These are phyloP conservation scores for Pulicaria dysenterica DNA, from an alignment of 129 eudicot genomes.

Conservation along the genomic window DNA sequence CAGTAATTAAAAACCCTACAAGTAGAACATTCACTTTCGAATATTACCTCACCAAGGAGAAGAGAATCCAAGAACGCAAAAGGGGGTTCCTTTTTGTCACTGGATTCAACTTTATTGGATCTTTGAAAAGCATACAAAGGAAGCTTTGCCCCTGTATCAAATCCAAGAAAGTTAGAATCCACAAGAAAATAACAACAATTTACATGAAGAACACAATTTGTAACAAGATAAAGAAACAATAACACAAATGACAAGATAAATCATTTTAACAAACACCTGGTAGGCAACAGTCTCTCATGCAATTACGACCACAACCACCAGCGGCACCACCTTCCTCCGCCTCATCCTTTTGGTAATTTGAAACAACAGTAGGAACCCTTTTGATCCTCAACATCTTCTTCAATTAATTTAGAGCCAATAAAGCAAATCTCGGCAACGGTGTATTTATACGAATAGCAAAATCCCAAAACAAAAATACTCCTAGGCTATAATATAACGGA, in stretches of 20 bases:
- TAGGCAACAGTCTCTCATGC: slow-evolving; percentile 87
- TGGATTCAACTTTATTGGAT: slow-evolving; percentile 35
- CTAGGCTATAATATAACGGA: slow-evolving; percentile 31
- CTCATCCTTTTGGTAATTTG: slow-evolving; percentile 95
- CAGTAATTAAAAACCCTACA: neutral
- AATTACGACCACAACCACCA: slow-evolving; percentile 89
- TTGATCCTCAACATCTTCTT: slow-evolving; percentile 77
- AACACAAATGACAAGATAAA: neutral
- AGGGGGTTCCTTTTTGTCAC: slow-evolving; percentile 59
- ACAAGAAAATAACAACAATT: neutral
- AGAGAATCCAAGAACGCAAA: slow-evolving; percentile 88
- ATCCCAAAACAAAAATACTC: slow-evolving; percentile 4
- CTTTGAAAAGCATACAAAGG: slow-evolving; percentile 84
- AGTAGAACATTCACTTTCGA: neutral
- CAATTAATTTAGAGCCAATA: neutral
- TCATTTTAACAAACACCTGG: slow-evolving; percentile 61
- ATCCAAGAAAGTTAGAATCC: neutral
- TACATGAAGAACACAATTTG: neutral
- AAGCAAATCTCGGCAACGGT: neutral
- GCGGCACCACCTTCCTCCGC: slow-evolving; percentile 49
- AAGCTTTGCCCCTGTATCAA: slow-evolving; percentile 68
- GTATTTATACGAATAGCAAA: neutral
- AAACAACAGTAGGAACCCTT: slow-evolving; percentile 95
- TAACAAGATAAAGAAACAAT: neutral
- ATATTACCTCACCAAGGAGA: slow-evolving; percentile 83